These are phyloP conservation scores for Schizochytrium sp. DNA, from an alignment of 108 stramenopile genomes.

Conservation along the genomic window DNA sequence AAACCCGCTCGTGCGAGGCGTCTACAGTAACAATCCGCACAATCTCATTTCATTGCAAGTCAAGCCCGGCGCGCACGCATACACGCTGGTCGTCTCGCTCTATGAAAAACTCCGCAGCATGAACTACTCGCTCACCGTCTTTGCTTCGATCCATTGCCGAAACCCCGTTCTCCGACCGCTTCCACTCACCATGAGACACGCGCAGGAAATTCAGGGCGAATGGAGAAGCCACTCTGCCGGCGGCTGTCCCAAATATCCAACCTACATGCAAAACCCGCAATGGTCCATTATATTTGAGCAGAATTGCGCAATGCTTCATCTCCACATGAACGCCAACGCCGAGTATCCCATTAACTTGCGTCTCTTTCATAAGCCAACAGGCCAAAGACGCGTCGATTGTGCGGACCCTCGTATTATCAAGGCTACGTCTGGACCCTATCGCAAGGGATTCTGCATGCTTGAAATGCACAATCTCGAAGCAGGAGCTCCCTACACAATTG, in stretches of 20 bases:
- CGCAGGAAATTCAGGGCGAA: background rate
- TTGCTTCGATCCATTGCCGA: background rate
- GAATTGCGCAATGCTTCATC: background rate
- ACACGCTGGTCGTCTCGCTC: slow-evolving; percentile 47
- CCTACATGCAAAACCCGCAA: background rate
- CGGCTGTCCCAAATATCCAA: background rate
- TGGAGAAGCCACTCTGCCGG: background rate
- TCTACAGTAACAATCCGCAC: slow-evolving; percentile 48
- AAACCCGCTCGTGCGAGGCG: slow-evolving; percentile 23
- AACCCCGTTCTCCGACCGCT: background rate
- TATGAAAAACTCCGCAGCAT: slow-evolving; percentile 41
- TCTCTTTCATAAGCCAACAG: background rate
- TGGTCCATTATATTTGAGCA: background rate
- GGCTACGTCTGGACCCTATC: background rate
- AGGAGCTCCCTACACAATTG: background rate
- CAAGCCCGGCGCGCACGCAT: background rate
- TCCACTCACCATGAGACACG: background rate
- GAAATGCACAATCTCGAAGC: background rate
- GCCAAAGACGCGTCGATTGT: background rate
- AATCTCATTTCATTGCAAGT: slow-evolving; percentile 5
- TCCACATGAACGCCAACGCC: background rate
- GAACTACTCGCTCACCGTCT: slow-evolving; percentile 25
- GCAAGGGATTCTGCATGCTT: slow-evolving; percentile 7
- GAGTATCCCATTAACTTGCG: background rate
- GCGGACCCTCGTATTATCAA: background rate